Base-by-base conservation (phyloP, 257 asterid genomes). In the Voacanga thouarsii region DNA sequence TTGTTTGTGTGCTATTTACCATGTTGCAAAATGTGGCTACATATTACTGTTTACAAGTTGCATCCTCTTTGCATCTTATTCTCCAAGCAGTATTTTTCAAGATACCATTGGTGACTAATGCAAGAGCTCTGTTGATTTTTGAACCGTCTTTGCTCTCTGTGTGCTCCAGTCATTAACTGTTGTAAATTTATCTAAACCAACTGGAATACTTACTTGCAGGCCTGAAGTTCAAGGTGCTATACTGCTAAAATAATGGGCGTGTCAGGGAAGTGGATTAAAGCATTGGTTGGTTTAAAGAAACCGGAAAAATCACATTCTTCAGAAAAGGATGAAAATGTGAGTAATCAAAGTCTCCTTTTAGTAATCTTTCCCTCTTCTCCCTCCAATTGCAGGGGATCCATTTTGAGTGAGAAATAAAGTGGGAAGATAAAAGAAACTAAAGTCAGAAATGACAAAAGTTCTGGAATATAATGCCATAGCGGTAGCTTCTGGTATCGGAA, bases 221-320 rank as follows among this genome's bases (percentile, higher is more conserved):
- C 84, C 64, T 81, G 83, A 75, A 47, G 69, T 71, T 79, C 81
- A 76, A 74, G 43, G 41, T 66, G 33, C 80, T 70, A 41, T 55
- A 67, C 78, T 18, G 49, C 72, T 77, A 59, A 76, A 60, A 84
- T 80, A 78, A 95, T 95, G 99, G 99, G 98, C 74, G 91, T 90
- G 74, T 78, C 99, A 41, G 91, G 90, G 87, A 95, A 93, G 84
- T 95, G 99, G 99, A 85, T 92, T 81, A 93, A 85, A 85, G 84
- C 96, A 39, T 81, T 91, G 88, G 89, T 95, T 68, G 93, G 98
- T 78, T 84, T 86, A 85, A 95, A 93, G 88, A 95, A 89, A 80
- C 76, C 92, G 37, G 94, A 87, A 77, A 91, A 86, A 80, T 85
- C 96, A n/a, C 91, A 82, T 73, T 84, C 93, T 80, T 84, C 87